These are phyloP conservation scores for Dichotomopilus funicola DNA, from an alignment of 2,329 filamentous ascomycete species.

Conservation along the genomic window DNA sequence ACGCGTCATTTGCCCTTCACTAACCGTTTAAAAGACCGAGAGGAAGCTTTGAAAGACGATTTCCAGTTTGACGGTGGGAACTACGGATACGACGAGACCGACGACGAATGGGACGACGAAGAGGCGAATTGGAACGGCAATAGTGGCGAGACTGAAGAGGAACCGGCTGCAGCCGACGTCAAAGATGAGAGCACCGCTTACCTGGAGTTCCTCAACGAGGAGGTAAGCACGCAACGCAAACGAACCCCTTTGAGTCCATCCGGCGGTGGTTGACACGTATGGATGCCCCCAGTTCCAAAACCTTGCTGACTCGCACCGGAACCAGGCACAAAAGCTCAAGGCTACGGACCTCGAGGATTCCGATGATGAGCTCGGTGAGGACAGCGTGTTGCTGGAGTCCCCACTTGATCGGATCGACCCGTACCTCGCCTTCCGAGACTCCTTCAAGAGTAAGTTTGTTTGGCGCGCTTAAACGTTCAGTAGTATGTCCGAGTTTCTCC, in stretches of 20 bases:
- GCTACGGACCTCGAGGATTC: constrained; percentile 60
- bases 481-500: too few relatives aligned
- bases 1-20: not conserved
- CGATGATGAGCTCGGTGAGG: constrained; percentile 85
- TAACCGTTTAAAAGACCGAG: constrained; percentile 57
- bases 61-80: constrained; percentile 59
- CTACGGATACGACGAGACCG: constrained; percentile 60
- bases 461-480: too few relatives aligned
- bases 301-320: constrained; percentile 21
- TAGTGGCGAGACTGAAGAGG: constrained; percentile 58
- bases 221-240: constrained; percentile 47
- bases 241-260: not conserved
- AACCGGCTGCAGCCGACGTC: constrained; percentile 52
- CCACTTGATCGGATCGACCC: constrained; percentile 93
- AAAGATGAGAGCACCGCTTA: constrained; percentile 92
- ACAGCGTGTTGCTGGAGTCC: constrained; percentile 86
- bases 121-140: constrained; percentile 69
- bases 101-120: constrained; percentile 74
- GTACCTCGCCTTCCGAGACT: constrained; percentile 79
- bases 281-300: constrained; percentile 8
- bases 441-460: constrained; percentile 66
- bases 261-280: constrained; percentile 5
- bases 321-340: constrained; percentile 74
- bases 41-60: constrained; percentile 86
- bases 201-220: constrained; percentile 90